Percentiles rank a stretch among this genome's conserved stretches.
Evolutionary conservation across 805 yeast species (phyloP).

Genomic region (Torulaspora quercuum): DNA sequence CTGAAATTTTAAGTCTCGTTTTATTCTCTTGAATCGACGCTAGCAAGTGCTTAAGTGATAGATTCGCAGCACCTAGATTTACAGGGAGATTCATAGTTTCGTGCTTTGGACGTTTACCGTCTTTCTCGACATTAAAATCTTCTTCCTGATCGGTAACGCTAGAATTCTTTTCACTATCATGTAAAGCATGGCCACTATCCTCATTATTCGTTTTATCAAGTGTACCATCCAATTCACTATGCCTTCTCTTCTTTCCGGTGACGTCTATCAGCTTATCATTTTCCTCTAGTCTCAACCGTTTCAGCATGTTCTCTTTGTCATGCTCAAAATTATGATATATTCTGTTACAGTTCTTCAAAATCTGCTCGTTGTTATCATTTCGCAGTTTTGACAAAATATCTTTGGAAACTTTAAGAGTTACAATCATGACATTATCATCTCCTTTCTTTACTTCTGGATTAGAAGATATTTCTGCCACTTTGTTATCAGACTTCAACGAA

Average conservation of each 20-base stretch:
- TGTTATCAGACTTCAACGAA: not conserved
- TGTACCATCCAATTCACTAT: slow-evolving; percentile 22
- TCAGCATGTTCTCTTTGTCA: slow-evolving; percentile 68
- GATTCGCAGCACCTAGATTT: slow-evolving; percentile 67
- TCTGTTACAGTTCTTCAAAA: slow-evolving; percentile 62
- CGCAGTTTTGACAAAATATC: slow-evolving; percentile 36
- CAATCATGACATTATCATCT: slow-evolving; percentile 27
- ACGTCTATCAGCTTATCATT: slow-evolving; percentile 63
- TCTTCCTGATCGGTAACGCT: slow-evolving; percentile 20
- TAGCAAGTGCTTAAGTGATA: slow-evolving; percentile 75
- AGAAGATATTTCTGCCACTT: not conserved
- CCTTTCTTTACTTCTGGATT: slow-evolving; percentile 9
- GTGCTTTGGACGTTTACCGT: slow-evolving; percentile 29
- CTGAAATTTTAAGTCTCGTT: slow-evolving; percentile 70
- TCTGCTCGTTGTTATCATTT: slow-evolving; percentile 33
- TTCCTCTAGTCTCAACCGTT: slow-evolving; percentile 73
- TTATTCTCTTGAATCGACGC: slow-evolving; percentile 75
- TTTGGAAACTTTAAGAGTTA: slow-evolving; percentile 38
- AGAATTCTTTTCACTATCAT: slow-evolving; percentile 21
- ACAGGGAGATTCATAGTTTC: slow-evolving; percentile 34
- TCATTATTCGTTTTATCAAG: slow-evolving; percentile 19
- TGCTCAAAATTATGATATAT: slow-evolving; percentile 74
- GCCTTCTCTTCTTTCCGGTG: slow-evolving; percentile 28
- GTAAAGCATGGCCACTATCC: slow-evolving; percentile 12
- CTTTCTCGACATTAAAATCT: slow-evolving; percentile 10